These are phyloP conservation scores for Baeospora myosura DNA, from an alignment of 1,284 basidiomycete genomes.

Conservation along the genomic window DNA sequence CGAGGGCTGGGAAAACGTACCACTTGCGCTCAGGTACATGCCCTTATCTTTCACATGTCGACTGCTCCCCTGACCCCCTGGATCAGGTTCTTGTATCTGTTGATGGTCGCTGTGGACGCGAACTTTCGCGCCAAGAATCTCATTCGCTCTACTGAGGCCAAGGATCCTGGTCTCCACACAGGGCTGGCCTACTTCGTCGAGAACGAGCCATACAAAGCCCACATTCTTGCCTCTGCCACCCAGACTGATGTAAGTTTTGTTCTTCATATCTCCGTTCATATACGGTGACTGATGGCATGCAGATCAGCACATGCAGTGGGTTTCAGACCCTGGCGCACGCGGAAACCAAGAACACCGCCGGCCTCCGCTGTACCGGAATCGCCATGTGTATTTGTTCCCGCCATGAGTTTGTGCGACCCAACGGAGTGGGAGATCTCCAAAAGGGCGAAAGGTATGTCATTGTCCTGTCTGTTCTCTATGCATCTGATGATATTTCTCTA, in stretches of 20 bases:
- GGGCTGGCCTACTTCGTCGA: conserved; percentile 13
- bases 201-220: conserved; percentile 6
- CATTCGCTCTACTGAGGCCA: neutral
- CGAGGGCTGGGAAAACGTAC: conserved; percentile 11
- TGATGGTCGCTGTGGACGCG: conserved; percentile 15
- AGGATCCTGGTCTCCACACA: conserved; percentile 9
- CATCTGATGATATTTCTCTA: too few species aligned
- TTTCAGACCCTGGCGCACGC: neutral
- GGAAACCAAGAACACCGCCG: neutral
- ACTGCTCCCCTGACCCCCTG: neutral
- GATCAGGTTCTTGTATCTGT: conserved; percentile 13
- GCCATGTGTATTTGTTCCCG: conserved; percentile 2
- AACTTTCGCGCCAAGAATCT: conserved; percentile 13
- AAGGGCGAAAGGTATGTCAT: conserved; percentile 10
- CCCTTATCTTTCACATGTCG: neutral
- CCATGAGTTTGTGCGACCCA: conserved; percentile 5
- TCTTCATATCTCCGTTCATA: neutral
- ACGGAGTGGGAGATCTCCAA: conserved; percentile 4
- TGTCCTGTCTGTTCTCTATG: too few species aligned
- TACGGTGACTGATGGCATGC: neutral
- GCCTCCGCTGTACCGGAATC: conserved; percentile 4
- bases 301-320: neutral
- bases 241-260: conserved; percentile 9
- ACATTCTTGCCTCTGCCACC: neutral
- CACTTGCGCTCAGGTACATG: neutral